A percentile compares a stretch with the other conserved stretches of the same genome.
phyloP scores from a whole-genome alignment of 2,329 filamentous ascomycete genomes.

The Aspergillus felis region DNA sequence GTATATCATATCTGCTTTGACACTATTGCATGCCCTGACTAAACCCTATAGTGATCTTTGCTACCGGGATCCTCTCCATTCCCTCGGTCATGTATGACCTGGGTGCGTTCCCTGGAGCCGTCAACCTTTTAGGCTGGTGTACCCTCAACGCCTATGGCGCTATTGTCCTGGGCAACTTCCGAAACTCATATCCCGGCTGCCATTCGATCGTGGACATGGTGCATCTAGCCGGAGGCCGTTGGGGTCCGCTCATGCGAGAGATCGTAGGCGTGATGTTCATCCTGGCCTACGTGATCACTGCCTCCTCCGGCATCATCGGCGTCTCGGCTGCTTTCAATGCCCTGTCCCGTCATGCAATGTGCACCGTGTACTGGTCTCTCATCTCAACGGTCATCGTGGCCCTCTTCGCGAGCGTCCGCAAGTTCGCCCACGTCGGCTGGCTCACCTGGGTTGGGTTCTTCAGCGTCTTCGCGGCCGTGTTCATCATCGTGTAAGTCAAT shows the following conservation, averaged over 20 bases:
- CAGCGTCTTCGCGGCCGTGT: slow-evolving; percentile 55
- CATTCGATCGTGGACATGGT: slow-evolving; percentile 59
- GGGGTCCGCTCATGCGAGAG: slow-evolving; percentile 43
- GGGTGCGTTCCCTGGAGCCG: slow-evolving; percentile 13
- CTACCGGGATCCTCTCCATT: slow-evolving; percentile 19
- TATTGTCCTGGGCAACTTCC: slow-evolving; percentile 48
- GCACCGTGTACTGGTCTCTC: slow-evolving; percentile 57
- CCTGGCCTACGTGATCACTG: slow-evolving; percentile 54
- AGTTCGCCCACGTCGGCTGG: slow-evolving; percentile 59
- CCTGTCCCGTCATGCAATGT: slow-evolving; percentile 54
- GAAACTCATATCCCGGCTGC: slow-evolving; percentile 49
- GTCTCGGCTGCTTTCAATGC: slow-evolving; percentile 59
- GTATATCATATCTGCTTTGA: slow-evolving; percentile 11
- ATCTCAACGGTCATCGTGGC: slow-evolving; percentile 51
- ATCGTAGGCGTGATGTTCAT: slow-evolving; percentile 55
- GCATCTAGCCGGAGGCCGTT: slow-evolving; percentile 49
- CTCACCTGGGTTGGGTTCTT: slow-evolving; percentile 59
- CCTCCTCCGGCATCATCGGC: slow-evolving; percentile 56
- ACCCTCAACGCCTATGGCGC: slow-evolving; percentile 46
- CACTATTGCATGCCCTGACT: background rate
- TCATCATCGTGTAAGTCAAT: slow-evolving; percentile 47
- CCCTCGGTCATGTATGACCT: slow-evolving; percentile 16
- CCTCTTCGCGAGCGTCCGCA: slow-evolving; percentile 50
- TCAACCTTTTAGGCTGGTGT: slow-evolving; percentile 16
- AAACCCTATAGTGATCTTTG: slow-evolving; percentile 22